Conservation (phyloP, 1,284 basidiomycete genomes). For the Cutaneotrichosporon cutaneum region DNA sequence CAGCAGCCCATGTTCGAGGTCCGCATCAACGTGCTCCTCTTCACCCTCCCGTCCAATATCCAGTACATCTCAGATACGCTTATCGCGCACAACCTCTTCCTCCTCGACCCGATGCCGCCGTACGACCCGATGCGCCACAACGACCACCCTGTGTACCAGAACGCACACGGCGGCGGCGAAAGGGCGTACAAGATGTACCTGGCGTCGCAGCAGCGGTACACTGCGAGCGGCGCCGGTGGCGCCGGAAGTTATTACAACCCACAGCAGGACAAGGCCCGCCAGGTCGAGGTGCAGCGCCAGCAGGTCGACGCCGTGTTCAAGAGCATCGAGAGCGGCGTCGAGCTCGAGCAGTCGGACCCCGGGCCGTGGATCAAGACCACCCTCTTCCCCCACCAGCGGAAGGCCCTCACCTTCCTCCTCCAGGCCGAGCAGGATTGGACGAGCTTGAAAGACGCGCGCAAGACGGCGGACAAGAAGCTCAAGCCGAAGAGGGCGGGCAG, state of each 20-base stretch:
- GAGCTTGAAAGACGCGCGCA: slow-evolving; percentile 43
- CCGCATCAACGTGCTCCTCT: slow-evolving; percentile 80
- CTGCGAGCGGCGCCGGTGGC: not conserved
- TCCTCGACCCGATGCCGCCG: slow-evolving; percentile 70
- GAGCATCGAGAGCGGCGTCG: slow-evolving; percentile 79
- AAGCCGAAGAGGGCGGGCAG: slow-evolving; percentile 32
- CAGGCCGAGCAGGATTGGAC: slow-evolving; percentile 68
- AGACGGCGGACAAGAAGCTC: slow-evolving; percentile 34
- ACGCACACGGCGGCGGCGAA: slow-evolving; percentile 67
- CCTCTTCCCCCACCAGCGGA: slow-evolving; percentile 96
- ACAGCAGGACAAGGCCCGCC: slow-evolving; percentile 64
- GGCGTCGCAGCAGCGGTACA: slow-evolving; percentile 22
- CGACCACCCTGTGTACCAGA: slow-evolving; percentile 68
- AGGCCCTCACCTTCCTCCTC: slow-evolving; percentile 93
- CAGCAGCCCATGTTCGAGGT: slow-evolving; percentile 39
- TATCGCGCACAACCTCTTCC: slow-evolving; percentile 64
- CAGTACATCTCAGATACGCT: slow-evolving; percentile 74
- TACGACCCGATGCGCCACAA: slow-evolving; percentile 62
- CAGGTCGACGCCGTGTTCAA: slow-evolving; percentile 94
- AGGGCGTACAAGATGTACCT: slow-evolving; percentile 28
- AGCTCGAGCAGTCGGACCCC: slow-evolving; percentile 79
- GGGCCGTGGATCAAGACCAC: slow-evolving; percentile 83
- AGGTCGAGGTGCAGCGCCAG: slow-evolving; percentile 84
- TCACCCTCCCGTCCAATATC: slow-evolving; percentile 89
- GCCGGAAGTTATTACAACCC: slow-evolving; percentile 10